Evolutionary conservation across 1,284 basidiomycete species (phyloP).

Genomic region (Ceratobasidium theobromae): DNA sequence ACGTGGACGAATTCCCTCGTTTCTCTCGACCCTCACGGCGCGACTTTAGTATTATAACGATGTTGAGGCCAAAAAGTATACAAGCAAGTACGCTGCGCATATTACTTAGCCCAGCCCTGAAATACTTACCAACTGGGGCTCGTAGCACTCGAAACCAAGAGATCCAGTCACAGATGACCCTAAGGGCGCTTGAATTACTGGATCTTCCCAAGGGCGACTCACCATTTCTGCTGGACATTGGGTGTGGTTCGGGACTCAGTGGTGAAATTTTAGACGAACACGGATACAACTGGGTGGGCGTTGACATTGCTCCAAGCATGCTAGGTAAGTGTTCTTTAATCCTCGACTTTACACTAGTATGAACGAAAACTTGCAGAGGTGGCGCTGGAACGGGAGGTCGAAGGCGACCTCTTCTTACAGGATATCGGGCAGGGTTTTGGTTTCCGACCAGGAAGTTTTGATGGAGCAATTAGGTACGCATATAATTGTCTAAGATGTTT

Average conservation of each 20-base stretch:
- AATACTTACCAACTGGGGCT: conserved; percentile 4
- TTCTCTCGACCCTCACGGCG: not conserved
- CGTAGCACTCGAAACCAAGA: conserved; percentile 90
- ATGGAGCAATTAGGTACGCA: conserved; percentile 90
- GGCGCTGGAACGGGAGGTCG: conserved; percentile 88
- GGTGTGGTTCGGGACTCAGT: conserved; percentile 96
- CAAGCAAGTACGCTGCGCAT: conserved; percentile 70
- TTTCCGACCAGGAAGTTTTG: conserved; percentile 94
- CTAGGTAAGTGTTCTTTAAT: conserved; percentile 61
- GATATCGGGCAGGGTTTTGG: conserved; percentile 94
- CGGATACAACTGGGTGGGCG: conserved; percentile 92
- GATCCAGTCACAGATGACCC: conserved; percentile 98
- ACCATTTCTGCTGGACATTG: conserved; percentile 90
- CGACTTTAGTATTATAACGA: conserved; percentile 89
- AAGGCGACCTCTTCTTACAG: conserved; percentile 90
- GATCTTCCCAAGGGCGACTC: conserved; percentile 76
- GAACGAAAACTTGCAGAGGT: conserved; percentile 63
- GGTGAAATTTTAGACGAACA: conserved; percentile 96
- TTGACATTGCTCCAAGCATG: conserved; percentile 97
- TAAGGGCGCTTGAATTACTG: conserved; percentile 89
- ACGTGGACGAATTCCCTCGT: conserved; percentile 42
- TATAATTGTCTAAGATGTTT: not conserved
- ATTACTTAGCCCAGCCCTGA: not conserved
- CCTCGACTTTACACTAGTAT: not conserved
- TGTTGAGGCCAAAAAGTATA: conserved; percentile 94